These are phyloP conservation scores for Caryopteris hybrid DNA, from an alignment of 305 asterid species.

Conservation along the genomic window DNA sequence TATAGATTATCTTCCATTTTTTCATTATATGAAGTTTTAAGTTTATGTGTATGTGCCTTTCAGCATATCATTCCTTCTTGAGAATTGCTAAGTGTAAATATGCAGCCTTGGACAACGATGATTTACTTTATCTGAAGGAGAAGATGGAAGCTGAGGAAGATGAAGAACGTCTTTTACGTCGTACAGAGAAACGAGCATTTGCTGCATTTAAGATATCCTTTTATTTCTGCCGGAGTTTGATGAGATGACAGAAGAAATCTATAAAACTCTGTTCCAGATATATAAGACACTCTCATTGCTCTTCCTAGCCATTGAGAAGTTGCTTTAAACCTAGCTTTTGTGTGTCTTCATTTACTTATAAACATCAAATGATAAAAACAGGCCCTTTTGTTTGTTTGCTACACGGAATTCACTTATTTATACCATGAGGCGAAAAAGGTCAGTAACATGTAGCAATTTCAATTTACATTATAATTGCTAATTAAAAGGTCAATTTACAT, in stretches of 20 bases:
- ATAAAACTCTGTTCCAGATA: too few relatives aligned
- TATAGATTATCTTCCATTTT: conserved; percentile 27
- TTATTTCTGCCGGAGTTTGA: too few relatives aligned
- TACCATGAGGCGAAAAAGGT: too few relatives aligned
- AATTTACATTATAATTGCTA: too few relatives aligned
- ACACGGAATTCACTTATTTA: background rate
- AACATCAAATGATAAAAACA: background rate
- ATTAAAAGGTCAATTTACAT: too few relatives aligned
- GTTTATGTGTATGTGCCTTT: background rate
- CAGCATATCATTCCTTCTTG: conserved; percentile 10
- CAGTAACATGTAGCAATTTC: too few relatives aligned
- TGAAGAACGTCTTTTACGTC: conserved; percentile 91
- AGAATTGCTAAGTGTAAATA: conserved; percentile 33
- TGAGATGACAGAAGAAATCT: too few relatives aligned
- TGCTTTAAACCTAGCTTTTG: too few relatives aligned
- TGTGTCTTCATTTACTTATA: too few relatives aligned
- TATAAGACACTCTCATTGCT: too few relatives aligned
- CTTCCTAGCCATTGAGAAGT: too few relatives aligned
- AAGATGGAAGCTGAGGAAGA: conserved; percentile 99
- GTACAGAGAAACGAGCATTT: conserved; percentile 96
- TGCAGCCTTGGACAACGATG: conserved; percentile 99
- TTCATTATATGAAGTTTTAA: background rate
- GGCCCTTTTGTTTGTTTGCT: background rate
- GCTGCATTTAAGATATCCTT: conserved; percentile 98
- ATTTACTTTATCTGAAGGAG: conserved; percentile 95